phyloP scores from a whole-genome alignment of 495 filamentous ascomycete genomes.

The Darksidea phi region DNA sequence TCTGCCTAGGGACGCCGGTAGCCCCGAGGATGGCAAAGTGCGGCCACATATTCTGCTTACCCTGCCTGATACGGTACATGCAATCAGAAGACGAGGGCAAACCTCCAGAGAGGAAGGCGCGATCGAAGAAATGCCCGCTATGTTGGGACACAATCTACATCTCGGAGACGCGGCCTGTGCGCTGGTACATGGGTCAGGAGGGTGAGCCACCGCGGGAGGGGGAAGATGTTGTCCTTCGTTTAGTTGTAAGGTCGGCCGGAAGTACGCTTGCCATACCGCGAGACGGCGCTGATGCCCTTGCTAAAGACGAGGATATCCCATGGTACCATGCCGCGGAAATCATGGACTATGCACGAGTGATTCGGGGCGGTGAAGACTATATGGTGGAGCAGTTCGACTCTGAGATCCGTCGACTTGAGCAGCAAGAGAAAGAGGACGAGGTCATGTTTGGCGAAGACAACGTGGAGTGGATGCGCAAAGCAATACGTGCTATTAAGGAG shows the following conservation, averaged over 20 bases:
- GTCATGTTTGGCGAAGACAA: slow-evolving; percentile 89
- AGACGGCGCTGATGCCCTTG: slow-evolving; percentile 72
- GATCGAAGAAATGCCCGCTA: slow-evolving; percentile 95
- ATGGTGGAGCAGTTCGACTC: slow-evolving; percentile 74
- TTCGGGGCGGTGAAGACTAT: slow-evolving; percentile 90
- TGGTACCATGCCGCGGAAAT: slow-evolving; percentile 95
- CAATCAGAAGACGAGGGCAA: slow-evolving; percentile 72
- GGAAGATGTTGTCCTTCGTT: slow-evolving; percentile 79
- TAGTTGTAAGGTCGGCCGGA: slow-evolving; percentile 74
- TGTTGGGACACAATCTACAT: slow-evolving; percentile 88
- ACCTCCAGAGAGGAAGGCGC: slow-evolving; percentile 64
- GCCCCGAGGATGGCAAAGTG: slow-evolving; percentile 97
- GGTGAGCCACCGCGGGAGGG: slow-evolving; percentile 74
- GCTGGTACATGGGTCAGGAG: slow-evolving; percentile 91
- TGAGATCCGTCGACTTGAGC: slow-evolving; percentile 71
- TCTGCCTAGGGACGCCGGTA: slow-evolving; percentile 86
- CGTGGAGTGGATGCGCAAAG: slow-evolving; percentile 80
- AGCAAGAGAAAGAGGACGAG: slow-evolving; percentile 84
- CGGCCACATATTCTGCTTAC: slow-evolving; percentile 94
- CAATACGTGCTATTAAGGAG: slow-evolving; percentile 66
- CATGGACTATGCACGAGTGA: slow-evolving; percentile 89
- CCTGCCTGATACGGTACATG: slow-evolving; percentile 95
- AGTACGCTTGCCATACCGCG: slow-evolving; percentile 84
- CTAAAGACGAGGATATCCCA: slow-evolving; percentile 71
- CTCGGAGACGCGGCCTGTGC: slow-evolving; percentile 82